Conservation (phyloP, 2,329 filamentous ascomycete genomes). For the Beauveria medogensis region DNA sequence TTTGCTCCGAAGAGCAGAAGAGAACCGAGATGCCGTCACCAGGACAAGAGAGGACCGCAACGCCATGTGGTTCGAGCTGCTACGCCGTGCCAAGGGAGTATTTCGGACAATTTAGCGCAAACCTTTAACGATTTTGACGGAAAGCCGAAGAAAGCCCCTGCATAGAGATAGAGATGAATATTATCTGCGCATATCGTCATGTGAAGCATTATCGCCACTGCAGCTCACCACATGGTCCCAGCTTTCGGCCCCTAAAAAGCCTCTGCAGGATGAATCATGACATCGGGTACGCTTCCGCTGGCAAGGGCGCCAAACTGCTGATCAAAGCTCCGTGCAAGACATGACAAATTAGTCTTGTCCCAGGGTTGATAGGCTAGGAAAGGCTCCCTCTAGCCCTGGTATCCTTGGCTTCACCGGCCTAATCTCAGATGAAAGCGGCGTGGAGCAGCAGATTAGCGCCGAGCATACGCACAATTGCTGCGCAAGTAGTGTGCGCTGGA, state of each 20-base stretch:
- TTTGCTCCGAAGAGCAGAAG: conserved; percentile 52
- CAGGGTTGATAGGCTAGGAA: background rate
- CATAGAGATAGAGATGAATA: no score
- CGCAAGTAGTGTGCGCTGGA: no score
- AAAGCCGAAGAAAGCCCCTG: no score
- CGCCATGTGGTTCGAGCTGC: conserved; percentile 54
- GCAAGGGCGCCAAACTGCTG: background rate
- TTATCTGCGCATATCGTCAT: no score
- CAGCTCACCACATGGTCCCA: background rate
- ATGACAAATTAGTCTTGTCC: background rate
- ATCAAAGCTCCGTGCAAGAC: background rate
- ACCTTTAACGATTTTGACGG: no score
- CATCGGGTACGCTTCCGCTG: background rate
- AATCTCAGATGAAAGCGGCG: background rate
- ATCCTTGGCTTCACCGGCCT: background rate
- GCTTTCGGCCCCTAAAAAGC: background rate
- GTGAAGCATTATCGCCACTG: no score
- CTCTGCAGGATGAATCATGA: background rate
- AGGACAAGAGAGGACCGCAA: conserved; percentile 53
- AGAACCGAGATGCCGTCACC: conserved; percentile 64
- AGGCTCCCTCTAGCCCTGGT: background rate
- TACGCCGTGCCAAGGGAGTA: conserved; percentile 40
- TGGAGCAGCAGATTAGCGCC: no score
- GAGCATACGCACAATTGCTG: no score
- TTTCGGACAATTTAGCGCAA: conserved; percentile 17